Conservation (phyloP, 108 stramenopile species). For the Aurantiochytrium sp. region DNA sequence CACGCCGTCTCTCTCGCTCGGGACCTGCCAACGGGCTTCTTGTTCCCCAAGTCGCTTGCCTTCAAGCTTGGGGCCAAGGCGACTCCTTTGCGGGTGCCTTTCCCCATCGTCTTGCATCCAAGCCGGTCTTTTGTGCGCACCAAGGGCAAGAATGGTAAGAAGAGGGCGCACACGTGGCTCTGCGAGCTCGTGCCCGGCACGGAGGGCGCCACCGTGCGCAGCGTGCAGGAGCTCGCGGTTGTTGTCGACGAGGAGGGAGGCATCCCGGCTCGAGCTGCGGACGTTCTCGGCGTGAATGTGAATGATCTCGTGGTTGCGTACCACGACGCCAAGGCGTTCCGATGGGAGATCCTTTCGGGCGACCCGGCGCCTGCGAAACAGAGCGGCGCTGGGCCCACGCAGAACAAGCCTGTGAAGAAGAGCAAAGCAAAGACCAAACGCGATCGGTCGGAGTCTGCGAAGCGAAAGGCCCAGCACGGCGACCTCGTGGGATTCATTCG, state of each 20-base stretch:
- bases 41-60: not conserved
- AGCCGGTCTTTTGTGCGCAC: not conserved
- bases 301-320: not conserved
- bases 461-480: not conserved
- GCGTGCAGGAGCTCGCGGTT: not conserved
- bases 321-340: not conserved
- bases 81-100: not conserved
- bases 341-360: not conserved
- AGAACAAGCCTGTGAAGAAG: not conserved
- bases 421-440: constrained; percentile 15
- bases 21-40: not conserved
- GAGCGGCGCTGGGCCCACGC: too few relatives aligned
- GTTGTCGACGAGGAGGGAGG: not conserved
- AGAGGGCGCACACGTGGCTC: not conserved
- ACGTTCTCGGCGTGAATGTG: not conserved
- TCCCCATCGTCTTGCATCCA: not conserved
- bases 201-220: not conserved
- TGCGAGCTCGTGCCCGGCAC: not conserved
- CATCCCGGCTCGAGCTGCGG: not conserved
- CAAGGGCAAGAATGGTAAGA: not conserved
- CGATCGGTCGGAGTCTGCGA: not conserved
- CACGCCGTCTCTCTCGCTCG: not conserved
- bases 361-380: too few relatives aligned
- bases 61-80: not conserved
- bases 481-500: not conserved